phyloP scores from a whole-genome alignment of 2,329 filamentous ascomycete species.

The Pestalotiopsis sp. region DNA sequence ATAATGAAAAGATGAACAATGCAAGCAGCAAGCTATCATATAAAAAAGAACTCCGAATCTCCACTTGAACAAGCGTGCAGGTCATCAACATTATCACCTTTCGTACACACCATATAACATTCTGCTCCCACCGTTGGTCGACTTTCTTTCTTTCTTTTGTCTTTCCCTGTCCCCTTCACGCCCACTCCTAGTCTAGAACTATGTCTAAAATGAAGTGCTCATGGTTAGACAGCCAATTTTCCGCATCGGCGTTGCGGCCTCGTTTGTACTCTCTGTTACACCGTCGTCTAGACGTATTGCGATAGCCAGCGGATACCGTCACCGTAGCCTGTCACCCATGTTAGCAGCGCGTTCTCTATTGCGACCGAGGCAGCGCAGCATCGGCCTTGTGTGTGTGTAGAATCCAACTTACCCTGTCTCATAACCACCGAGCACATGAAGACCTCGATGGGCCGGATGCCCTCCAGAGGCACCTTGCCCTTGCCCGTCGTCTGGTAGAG shows the following conservation, averaged over 20 bases:
- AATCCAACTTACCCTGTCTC: slow-evolving; percentile 72
- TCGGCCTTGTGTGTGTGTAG: slow-evolving; percentile 1
- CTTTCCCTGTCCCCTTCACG: neutral
- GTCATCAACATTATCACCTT: slow-evolving; percentile 6
- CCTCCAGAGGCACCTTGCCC: slow-evolving; percentile 90
- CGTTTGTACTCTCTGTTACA: neutral
- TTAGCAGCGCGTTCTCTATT: slow-evolving; percentile 19
- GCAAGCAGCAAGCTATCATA: slow-evolving; percentile 11
- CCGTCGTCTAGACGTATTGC: slow-evolving; percentile 75
- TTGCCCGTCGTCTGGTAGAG: slow-evolving; percentile 97
- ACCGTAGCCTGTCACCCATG: slow-evolving; percentile 65
- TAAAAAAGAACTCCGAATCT: slow-evolving; percentile 6
- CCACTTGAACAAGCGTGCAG: slow-evolving; percentile 11
- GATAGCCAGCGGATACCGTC: slow-evolving; percentile 91
- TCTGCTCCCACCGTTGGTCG: neutral
- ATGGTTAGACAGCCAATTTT: neutral
- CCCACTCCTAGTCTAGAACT: neutral
- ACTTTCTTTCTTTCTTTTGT: neutral
- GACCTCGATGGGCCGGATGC: slow-evolving; percentile 92
- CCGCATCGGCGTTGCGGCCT: neutral
- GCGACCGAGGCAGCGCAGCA: neutral
- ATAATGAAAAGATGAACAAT: slow-evolving; percentile 9
- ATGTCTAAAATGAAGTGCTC: neutral
- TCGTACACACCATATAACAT: slow-evolving; percentile 4
- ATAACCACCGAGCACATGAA: slow-evolving; percentile 99